Conservation (phyloP, 495 filamentous ascomycete genomes). For the Talaromyces thailandensis region DNA sequence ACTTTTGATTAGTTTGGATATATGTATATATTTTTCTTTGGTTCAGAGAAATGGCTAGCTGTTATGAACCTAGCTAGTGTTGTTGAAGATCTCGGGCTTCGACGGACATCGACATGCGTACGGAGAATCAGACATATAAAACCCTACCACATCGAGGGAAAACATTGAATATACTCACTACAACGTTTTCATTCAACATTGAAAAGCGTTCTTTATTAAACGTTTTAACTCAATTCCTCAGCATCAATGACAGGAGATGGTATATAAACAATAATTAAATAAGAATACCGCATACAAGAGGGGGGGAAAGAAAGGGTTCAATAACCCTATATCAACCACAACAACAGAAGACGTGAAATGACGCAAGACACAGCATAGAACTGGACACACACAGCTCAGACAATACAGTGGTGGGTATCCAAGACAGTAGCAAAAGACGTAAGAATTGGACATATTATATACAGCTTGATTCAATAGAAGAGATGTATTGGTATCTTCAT, state of each 20-base stretch:
- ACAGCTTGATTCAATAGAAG: not conserved
- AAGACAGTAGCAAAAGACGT: not conserved
- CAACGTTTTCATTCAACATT: too few relatives aligned
- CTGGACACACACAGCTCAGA: not conserved
- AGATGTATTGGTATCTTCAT: too few relatives aligned
- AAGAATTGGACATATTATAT: not conserved
- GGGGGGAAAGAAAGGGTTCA: not conserved
- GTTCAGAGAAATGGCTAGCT: too few relatives aligned
- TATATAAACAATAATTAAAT: not conserved
- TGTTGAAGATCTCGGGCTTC: too few relatives aligned
- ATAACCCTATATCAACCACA: not conserved
- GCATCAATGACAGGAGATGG: not conserved
- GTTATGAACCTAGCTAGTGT: too few relatives aligned
- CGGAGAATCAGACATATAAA: not conserved
- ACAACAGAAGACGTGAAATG: not conserved
- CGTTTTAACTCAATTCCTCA: not conserved
- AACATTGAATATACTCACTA: too few relatives aligned
- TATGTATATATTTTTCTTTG: not conserved
- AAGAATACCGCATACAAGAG: not conserved
- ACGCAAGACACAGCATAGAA: not conserved
- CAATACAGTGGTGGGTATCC: not conserved
- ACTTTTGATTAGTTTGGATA: constrained; percentile 60
- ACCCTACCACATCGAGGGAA: too few relatives aligned
- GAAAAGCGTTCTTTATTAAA: not conserved
- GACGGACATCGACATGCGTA: too few relatives aligned